Evolutionary conservation across 139 green algal genomes (phyloP).

Genomic region (Pycnococcus provasolii): DNA sequence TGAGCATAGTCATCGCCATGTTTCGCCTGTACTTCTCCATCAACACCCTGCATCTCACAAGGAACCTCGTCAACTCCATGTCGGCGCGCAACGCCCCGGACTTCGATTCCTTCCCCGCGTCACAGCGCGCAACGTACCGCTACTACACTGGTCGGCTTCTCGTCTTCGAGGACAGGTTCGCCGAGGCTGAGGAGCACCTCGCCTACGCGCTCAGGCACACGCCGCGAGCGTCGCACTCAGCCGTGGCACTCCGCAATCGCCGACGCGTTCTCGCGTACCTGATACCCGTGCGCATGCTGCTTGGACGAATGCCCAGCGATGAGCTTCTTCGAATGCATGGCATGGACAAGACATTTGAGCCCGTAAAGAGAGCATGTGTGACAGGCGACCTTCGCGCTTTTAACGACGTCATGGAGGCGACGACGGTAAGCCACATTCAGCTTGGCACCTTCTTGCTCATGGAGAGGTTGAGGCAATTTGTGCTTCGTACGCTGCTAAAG

Average conservation of each 20-base stretch:
- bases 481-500: too few species aligned
- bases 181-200: neutral
- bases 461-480: too few species aligned
- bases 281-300: neutral
- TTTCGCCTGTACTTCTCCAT: neutral
- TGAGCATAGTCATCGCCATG: too few species aligned
- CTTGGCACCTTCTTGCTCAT: too few species aligned
- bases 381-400: too few species aligned
- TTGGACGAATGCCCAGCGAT: neutral
- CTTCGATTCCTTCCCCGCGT: neutral
- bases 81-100: neutral
- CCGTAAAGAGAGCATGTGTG: too few species aligned
- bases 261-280: neutral
- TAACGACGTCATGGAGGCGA: too few species aligned
- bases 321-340: neutral
- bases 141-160: neutral
- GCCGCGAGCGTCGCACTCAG: too few species aligned
- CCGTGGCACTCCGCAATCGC: neutral
- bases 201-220: neutral
- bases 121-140: neutral
- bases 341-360: neutral
- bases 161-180: neutral
- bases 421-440: too few species aligned
- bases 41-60: neutral
- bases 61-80: neutral